Base-by-base conservation (phyloP, 2,329 filamentous ascomycete genomes). In the Tolypocladium capitatum region DNA sequence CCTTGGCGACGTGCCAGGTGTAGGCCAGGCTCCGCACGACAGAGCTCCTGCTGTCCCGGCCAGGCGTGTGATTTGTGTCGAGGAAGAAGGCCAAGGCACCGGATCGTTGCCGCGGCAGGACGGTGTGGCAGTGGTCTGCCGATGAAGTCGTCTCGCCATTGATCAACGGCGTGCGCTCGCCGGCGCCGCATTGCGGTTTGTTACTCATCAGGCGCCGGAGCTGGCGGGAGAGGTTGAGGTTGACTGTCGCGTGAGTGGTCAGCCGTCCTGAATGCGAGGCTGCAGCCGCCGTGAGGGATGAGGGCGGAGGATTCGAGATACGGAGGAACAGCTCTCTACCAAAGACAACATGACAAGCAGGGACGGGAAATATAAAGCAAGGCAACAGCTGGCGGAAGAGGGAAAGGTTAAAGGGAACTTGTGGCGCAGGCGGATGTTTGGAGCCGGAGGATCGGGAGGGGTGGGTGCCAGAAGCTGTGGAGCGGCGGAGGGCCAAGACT, bases 1-100 rank as follows among this genome's bases (percentile, higher is more conserved):
- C 69, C 65, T 80, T 80, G 56, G 67, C 64, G 52, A 78, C 64
- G 54, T 80, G 76, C 72, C 74, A 79, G 20, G 64, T 57, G 48
- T 73, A 68, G 31, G 74, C 74, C 9, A 69, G 62, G 52, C 63
- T 68, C 51, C 67, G 69, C 27, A 78, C 60, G 48, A 66, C 60
- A 21, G 64, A 51, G 50, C 72, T 76, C 18, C 67, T 54, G 57
- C 69, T 74, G 48, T 78, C 64, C 47, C 65, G 65, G 44, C 77
- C 77, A 1, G 76, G 76, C 1, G 74, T 80, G 50, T 68, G 61
- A 24, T 64, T 66, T 43, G 62, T 58, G 53, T 76, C 68, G 55
- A 77, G 67, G 52, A 81, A 68, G 58, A 80, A 74, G 18, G 61
- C 55, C 45, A 56, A 56, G 53, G 57, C 55, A 42, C 47, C 47